Evolutionary conservation across 768 basidiomycete species (phyloP), one percentile per base, ranked within the genome.

Genomic region (Termitomyces sp.): DNA sequence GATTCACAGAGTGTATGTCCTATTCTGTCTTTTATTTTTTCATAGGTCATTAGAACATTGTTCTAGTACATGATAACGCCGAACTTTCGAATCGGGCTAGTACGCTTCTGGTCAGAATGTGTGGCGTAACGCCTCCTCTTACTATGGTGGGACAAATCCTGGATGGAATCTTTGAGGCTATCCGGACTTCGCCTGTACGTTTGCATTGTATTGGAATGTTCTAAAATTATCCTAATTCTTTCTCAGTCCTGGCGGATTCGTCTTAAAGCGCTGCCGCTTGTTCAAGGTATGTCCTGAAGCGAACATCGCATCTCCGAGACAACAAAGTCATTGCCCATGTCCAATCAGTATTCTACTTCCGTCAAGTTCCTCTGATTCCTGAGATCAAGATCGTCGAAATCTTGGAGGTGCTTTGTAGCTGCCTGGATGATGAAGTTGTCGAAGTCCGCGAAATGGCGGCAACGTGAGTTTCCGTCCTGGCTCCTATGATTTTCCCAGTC

Each of bases 361-460:
- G 93, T 43, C 89, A 93, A 67, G 76, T 91, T 9, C 88, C 89
- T n/a, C 71, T 91, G 49, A 83, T 97, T 58, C 80, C 75, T 54
- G 91, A 94, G 63, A 72, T 76, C 28, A 88, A 86, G 70, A 80
- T 93, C 9, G 79, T 88, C 3, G 82, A 88, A 64, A 90, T 95
- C 62, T 73, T 95, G 16, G 91, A 93, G 76, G 91, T 91, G 35
- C 75, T 95, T 4, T 90, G 88, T 61, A 76, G 83, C 64, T 92
- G 91, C 61, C 72, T 95, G 27, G 85, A 89, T 61, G 93, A 95
- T 67, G 90, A 92, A 59, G 85, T 92, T 16, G 84, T 91, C 9
- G 93, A 95, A 73, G 93, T 95, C 19, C 79, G 93, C 41, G 89
- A 94, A 71, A 92, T 90, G 83, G 91, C 91, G 21, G 89, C 89